Percentiles rank a stretch among this genome's conserved stretches.
Conservation (phyloP, 169 alveolate species). For the Plasmodium gonderi region DNA sequence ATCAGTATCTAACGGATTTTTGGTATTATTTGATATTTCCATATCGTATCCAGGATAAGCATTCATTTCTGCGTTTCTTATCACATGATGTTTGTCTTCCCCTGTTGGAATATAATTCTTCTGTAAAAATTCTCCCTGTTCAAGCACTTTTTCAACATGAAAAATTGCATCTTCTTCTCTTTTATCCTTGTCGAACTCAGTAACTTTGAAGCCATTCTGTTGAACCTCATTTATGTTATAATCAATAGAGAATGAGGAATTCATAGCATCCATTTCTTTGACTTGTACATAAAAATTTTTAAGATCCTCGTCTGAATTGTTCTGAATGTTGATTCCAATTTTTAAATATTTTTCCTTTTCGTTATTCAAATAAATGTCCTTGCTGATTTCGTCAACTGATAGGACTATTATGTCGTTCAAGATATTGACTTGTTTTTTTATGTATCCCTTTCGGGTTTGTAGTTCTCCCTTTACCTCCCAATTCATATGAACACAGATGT, state of each 20-base stretch:
- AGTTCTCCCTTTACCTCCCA: slow-evolving; percentile 9
- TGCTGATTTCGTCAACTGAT: slow-evolving; percentile 9
- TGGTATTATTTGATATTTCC: not conserved
- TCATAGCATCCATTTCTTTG: slow-evolving; percentile 23
- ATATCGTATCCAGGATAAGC: not conserved
- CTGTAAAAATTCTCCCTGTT: not conserved
- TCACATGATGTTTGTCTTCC: not conserved
- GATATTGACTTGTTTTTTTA: slow-evolving; percentile 7
- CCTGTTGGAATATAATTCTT: not conserved
- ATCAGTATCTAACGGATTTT: not conserved
- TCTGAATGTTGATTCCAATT: slow-evolving; percentile 35
- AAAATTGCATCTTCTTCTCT: no score
- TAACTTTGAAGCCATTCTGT: not conserved
- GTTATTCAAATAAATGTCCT: slow-evolving; percentile 38
- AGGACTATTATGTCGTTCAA: slow-evolving; percentile 28
- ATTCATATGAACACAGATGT: slow-evolving; percentile 9
- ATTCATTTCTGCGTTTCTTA: not conserved
- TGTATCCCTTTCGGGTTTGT: not conserved
- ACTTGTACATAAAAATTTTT: slow-evolving; percentile 48
- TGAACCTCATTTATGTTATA: not conserved
- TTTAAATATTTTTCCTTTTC: slow-evolving; percentile 23
- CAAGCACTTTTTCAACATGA: no score
- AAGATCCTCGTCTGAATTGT: slow-evolving; percentile 32
- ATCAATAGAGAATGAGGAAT: not conserved
- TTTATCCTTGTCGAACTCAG: not conserved